These are phyloP conservation scores for Stramenopiles sp. DNA, from an alignment of 352 stramenopile species.

Conservation along the genomic window DNA sequence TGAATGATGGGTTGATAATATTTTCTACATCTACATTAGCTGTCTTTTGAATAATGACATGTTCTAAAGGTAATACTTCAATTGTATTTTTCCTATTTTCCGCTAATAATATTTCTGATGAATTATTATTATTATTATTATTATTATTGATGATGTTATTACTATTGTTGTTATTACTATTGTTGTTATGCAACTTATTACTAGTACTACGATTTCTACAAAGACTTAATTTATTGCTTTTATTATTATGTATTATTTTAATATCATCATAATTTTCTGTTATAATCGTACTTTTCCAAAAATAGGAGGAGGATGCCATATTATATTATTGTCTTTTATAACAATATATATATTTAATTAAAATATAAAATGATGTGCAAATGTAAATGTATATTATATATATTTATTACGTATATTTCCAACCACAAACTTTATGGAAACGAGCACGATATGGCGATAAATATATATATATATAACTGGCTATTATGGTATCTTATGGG, in stretches of 20 bases:
- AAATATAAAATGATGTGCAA: conserved; percentile 4
- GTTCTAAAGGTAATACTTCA: no score
- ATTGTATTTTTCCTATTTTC: not conserved
- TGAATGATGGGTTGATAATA: no score
- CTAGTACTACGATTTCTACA: not conserved
- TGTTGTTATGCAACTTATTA: not conserved
- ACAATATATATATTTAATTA: not conserved
- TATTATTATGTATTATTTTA: conserved; percentile 5
- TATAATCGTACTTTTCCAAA: conserved; percentile 5
- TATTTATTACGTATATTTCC: no score
- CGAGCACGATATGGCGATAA: no score
- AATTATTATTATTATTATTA: conserved; percentile 5
- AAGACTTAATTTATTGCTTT: conserved; percentile 4
- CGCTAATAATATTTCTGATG: conserved; percentile 2
- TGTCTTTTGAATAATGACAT: no score
- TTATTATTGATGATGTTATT: no score
- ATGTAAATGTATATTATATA: no score
- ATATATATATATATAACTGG: no score
- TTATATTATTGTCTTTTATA: not conserved
- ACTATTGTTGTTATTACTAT: conserved; percentile 5
- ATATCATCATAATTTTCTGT: not conserved
- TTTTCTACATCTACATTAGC: no score
- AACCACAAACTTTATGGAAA: no score
- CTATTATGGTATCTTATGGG: no score
- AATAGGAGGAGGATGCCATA: not conserved